Evolutionary conservation across 2,329 filamentous ascomycete genomes (phyloP).

Genomic region (Colletotrichum filicis): DNA sequence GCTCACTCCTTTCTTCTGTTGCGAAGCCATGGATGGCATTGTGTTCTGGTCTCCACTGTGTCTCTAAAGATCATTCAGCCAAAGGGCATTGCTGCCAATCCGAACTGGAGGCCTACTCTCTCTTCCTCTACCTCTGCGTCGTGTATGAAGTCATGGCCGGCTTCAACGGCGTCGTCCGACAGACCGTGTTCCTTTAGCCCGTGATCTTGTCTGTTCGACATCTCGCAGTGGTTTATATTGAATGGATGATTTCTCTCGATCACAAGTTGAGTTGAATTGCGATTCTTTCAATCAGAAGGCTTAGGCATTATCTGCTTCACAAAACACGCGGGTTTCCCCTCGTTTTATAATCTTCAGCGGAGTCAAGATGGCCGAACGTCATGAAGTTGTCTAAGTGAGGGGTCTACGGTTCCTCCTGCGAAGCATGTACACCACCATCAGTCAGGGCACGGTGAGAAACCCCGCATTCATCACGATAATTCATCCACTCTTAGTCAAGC

Average conservation of each 20-base stretch:
- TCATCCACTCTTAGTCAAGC: not conserved
- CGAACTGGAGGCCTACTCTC: conserved; percentile 33
- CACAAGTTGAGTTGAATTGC: not conserved
- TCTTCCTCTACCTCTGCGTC: conserved; percentile 48
- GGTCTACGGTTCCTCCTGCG: not conserved
- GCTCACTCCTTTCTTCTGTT: conserved; percentile 13
- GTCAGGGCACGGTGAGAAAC: conserved; percentile 12
- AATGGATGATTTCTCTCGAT: not conserved
- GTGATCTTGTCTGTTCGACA: conserved; percentile 24
- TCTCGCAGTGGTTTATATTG: not conserved
- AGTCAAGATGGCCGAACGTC: not conserved
- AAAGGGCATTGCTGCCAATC: not conserved
- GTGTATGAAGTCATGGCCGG: conserved; percentile 47
- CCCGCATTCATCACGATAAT: conserved; percentile 9
- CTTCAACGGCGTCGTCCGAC: conserved; percentile 40
- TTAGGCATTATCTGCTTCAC: no score
- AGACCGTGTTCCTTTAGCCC: conserved; percentile 24
- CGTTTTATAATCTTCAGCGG: not conserved
- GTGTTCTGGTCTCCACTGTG: conserved; percentile 14
- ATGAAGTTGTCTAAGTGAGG: conserved; percentile 11
- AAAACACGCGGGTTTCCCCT: no score
- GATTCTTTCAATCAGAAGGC: not conserved
- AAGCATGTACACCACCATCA: conserved; percentile 24
- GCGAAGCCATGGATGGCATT: conserved; percentile 16
- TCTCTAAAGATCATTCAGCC: not conserved